phyloP scores from a whole-genome alignment of 345 rosid species.

The Sonneratia caseolaris region DNA sequence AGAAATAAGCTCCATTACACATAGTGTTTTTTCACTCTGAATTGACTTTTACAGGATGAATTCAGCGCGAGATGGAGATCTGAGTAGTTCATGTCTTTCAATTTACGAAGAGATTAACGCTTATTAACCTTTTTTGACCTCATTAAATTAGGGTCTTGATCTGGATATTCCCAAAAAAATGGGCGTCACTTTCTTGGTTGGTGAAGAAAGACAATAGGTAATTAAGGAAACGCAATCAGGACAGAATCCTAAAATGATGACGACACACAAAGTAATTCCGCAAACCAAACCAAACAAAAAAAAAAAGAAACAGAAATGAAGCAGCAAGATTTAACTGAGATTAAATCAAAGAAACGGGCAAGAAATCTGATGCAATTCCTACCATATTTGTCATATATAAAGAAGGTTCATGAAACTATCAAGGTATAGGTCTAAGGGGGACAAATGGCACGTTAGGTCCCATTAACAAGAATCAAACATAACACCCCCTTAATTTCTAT shows the following conservation, averaged over 20 bases:
- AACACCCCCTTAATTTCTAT: background rate
- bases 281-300: too few species aligned
- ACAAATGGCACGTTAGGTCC: too few species aligned
- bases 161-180: background rate
- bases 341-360: too few species aligned
- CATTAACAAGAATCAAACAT: too few species aligned
- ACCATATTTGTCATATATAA: too few species aligned
- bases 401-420: too few species aligned
- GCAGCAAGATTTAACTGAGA: too few species aligned
- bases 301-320: too few species aligned
- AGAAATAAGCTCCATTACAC: too few species aligned
- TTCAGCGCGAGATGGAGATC: background rate
- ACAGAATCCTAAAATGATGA: background rate
- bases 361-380: background rate
- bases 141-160: too few species aligned
- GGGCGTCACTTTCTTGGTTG: background rate
- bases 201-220: background rate
- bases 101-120: background rate
- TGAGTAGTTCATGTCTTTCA: background rate
- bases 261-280: background rate
- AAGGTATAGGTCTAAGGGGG: too few species aligned
- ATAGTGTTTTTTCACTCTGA: background rate
- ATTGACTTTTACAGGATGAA: too few species aligned
- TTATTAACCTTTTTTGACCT: background rate
- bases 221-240: background rate